These are phyloP conservation scores for Hansenula lynferdii DNA, from an alignment of 1,139 yeast species.

Conservation along the genomic window DNA sequence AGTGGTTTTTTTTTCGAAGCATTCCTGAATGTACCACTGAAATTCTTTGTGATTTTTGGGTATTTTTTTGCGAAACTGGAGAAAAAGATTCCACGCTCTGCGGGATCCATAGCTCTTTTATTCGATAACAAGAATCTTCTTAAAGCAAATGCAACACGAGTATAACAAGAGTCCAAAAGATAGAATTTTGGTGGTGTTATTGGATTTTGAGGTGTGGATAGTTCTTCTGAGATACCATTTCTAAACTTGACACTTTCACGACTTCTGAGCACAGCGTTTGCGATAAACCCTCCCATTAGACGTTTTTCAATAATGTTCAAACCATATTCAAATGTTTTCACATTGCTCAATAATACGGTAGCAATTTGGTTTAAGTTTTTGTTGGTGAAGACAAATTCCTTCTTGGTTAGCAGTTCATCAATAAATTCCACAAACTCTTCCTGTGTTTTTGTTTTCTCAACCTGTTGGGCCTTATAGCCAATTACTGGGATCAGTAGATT, in stretches of 20 bases:
- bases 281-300: conserved; percentile 34
- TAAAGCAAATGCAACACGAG: neutral
- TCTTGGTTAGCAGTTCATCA: conserved; percentile 23
- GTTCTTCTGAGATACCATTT: neutral
- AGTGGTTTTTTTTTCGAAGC: no score
- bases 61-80: no score
- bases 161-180: neutral
- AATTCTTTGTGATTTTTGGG: no score
- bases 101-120: no score
- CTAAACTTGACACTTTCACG: neutral
- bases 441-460: conserved; percentile 17
- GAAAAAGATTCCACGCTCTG: no score
- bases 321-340: conserved; percentile 29
- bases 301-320: conserved; percentile 32
- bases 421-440: conserved; percentile 25
- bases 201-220: neutral
- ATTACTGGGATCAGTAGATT: conserved; percentile 11
- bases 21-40: no score
- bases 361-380: conserved; percentile 35
- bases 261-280: neutral
- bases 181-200: neutral
- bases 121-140: neutral
- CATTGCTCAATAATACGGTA: conserved; percentile 24
- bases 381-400: conserved; percentile 34
- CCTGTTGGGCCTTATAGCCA: neutral